Evolutionary conservation across 83 land plant genomes (phyloP), one percentile per base, ranked within the genome.

Genomic region (Diphasiastrum complanatum): DNA sequence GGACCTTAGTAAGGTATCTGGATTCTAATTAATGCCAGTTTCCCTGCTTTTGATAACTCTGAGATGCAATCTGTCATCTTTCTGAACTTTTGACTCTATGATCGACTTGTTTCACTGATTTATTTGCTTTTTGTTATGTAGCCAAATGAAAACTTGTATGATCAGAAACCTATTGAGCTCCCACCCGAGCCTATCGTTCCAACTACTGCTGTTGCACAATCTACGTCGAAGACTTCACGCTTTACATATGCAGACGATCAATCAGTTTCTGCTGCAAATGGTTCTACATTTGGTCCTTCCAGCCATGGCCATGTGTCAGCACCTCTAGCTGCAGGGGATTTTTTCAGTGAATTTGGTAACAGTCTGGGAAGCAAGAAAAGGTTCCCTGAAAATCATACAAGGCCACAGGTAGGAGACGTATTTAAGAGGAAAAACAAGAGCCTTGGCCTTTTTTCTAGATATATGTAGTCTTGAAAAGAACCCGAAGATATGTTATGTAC

Each of bases 151-250:
- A 81, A 65, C 60, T 78, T 95, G 1, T 95, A 86, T 81, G 97
- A 95, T 26, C 99, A 95, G 66, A 89, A 89, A 75, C 99, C 99
- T 47, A 85, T 79, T 63, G 99, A 95, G 68, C 75, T 78, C 29
- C 63, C 80, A 30, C 58, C 71, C 37, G 63, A 60, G 37, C 54
- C 58, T 54, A 60, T 25, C 40, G 69, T 33, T 23, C 65, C 72
- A 49, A 10, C 80, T 29, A 60, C 77, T 12, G 60, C 74, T 30
- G 66, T 60, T 27, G 24, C 68, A 12, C 55, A 40, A 47, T 69
- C 79, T 22, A 66, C 76, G 11, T 69, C 99, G 27, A 66, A 65
- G 37, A 41, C 83, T 18, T 95, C 96, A 47, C 83, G 96, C 24
- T 93, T 93, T 62, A 73, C 78, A 31, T 85, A 93, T 71, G 61